Percentiles rank a stretch among this genome's conserved stretches.
These are phyloP conservation scores for Pythium monospermum DNA, from an alignment of 352 stramenopile species.

Conservation along the genomic window DNA sequence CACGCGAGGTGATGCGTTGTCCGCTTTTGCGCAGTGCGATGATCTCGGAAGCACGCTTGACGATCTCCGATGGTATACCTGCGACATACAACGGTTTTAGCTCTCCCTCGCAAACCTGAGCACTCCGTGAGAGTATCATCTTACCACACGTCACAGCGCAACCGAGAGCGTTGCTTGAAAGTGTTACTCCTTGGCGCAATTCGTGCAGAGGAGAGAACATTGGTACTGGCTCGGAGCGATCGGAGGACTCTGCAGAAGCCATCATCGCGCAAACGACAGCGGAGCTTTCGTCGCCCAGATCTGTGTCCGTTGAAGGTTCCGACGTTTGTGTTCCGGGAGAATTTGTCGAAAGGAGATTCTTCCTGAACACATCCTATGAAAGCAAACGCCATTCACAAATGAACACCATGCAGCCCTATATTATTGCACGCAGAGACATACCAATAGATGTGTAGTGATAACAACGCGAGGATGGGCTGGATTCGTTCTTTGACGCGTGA, in stretches of 20 bases:
- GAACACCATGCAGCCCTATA: too few relatives aligned
- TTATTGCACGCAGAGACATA: too few relatives aligned
- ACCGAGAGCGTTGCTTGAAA: constrained; percentile 64
- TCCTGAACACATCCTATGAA: constrained; percentile 14
- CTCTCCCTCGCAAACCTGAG: too few relatives aligned
- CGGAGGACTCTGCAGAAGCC: constrained; percentile 26
- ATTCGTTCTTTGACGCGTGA: constrained; percentile 28
- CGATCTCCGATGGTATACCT: constrained; percentile 15
- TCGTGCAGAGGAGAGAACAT: constrained; percentile 53
- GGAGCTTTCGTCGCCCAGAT: neutral
- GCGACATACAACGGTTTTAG: neutral
- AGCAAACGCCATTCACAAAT: too few relatives aligned
- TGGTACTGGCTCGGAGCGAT: constrained; percentile 5
- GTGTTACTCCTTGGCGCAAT: constrained; percentile 49
- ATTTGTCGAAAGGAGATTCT: constrained; percentile 5
- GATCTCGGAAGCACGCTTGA: constrained; percentile 19
- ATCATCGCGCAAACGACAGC: constrained; percentile 52
- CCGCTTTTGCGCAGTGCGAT: constrained; percentile 13
- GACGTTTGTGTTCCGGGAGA: neutral
- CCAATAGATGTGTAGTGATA: constrained; percentile 79
- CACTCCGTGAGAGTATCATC: too few relatives aligned
- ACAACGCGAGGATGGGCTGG: constrained; percentile 47
- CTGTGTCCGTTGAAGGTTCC: neutral
- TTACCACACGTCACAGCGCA: constrained; percentile 66
- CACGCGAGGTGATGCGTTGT: constrained; percentile 1